Conservation (phyloP, 805 yeast genomes). For the Candida khao-thaluensis region DNA sequence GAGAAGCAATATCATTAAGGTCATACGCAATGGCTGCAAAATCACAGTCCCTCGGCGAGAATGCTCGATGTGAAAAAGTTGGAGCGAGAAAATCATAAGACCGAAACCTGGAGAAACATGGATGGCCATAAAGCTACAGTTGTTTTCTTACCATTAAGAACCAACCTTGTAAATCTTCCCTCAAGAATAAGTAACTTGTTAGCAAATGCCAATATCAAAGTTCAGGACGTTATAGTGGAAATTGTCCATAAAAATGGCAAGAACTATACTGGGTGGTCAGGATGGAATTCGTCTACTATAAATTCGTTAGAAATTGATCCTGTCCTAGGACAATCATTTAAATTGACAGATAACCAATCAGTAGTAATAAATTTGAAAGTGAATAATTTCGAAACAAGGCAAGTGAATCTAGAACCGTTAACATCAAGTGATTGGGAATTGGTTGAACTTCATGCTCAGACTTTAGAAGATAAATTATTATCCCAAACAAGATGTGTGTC, state of each 20-base stretch:
- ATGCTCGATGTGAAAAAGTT: not conserved
- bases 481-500: conserved; percentile 79
- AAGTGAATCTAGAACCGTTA: conserved; percentile 75
- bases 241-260: conserved; percentile 27
- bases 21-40: too few relatives aligned
- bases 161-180: conserved; percentile 58
- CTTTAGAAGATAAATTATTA: conserved; percentile 69
- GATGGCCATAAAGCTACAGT: conserved; percentile 34
- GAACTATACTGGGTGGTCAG: conserved; percentile 66
- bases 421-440: conserved; percentile 86
- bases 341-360: conserved; percentile 42
- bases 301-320: conserved; percentile 64
- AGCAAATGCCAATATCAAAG: conserved; percentile 51
- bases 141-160: conserved; percentile 34
- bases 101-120: conserved; percentile 28
- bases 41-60: conserved; percentile 1
- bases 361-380: conserved; percentile 46
- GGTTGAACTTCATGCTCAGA: conserved; percentile 76
- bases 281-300: conserved; percentile 40
- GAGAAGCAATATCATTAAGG: not conserved
- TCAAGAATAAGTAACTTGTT: conserved; percentile 44
- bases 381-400: conserved; percentile 50
- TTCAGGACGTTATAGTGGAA: conserved; percentile 60
- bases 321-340: conserved; percentile 53
- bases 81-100: too few relatives aligned